Percentiles rank a stretch among this genome's conserved stretches.
phyloP scores from a whole-genome alignment of 2,329 filamentous ascomycete genomes.

The Knoxdaviesia capensis region DNA sequence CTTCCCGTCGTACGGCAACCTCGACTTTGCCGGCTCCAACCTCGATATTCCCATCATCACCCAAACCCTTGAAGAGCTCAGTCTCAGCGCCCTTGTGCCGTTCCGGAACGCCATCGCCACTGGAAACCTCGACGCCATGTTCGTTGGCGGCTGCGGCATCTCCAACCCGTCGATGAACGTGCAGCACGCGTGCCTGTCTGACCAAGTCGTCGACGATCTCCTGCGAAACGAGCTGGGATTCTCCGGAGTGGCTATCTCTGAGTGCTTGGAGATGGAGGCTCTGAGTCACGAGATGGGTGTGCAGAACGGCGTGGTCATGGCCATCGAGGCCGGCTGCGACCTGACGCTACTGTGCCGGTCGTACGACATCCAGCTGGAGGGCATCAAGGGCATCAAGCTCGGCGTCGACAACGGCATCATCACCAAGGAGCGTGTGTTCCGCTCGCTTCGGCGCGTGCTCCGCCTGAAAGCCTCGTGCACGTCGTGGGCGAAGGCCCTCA shows the following conservation, averaged over 20 bases:
- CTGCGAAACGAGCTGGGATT: conserved; percentile 79
- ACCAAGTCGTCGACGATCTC: conserved; percentile 81
- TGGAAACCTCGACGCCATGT: conserved; percentile 74
- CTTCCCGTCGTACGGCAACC: conserved; percentile 87
- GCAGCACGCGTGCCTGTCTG: conserved; percentile 82
- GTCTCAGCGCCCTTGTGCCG: conserved; percentile 75
- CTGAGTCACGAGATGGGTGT: conserved; percentile 93
- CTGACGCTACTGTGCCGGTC: conserved; percentile 74
- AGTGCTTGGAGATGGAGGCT: conserved; percentile 93
- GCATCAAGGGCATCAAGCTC: conserved; percentile 72
- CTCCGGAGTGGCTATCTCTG: conserved; percentile 79
- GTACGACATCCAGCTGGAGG: conserved; percentile 76
- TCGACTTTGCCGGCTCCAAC: conserved; percentile 82
- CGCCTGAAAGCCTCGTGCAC: conserved; percentile 70
- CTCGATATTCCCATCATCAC: conserved; percentile 90
- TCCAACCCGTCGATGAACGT: conserved; percentile 82
- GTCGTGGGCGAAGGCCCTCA: conserved; percentile 79
- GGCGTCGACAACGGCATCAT: conserved; percentile 85
- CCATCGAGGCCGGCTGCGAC: conserved; percentile 89
- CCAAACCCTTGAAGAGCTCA: conserved; percentile 80
- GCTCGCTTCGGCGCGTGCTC: conserved; percentile 61
- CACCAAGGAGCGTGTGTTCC: conserved; percentile 55
- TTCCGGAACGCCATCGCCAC: conserved; percentile 79
- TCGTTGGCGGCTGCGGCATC: conserved; percentile 87
- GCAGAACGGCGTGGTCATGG: conserved; percentile 91